Percentiles rank a stretch among this genome's conserved stretches.
phyloP scores from a whole-genome alignment of 2,329 filamentous ascomycete genomes.

The Pestalotiopsis sp. region DNA sequence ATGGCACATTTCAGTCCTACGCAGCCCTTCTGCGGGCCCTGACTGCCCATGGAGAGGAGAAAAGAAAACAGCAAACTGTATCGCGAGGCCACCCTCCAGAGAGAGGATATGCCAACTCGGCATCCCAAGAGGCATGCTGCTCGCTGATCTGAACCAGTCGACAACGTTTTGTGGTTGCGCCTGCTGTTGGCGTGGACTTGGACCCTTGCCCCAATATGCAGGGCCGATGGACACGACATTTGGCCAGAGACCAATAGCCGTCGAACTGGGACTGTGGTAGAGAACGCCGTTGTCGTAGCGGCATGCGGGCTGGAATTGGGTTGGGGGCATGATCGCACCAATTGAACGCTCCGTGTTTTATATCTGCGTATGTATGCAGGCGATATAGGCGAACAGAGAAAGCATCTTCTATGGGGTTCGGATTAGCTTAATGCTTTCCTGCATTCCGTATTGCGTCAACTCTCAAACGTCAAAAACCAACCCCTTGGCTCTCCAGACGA shows the following conservation, averaged over 20 bases:
- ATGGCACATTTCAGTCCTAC: background rate
- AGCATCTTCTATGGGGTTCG: background rate
- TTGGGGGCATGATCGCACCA: background rate
- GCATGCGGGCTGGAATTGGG: background rate
- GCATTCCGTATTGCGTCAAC: background rate
- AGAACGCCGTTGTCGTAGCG: background rate
- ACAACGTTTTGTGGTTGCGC: constrained; percentile 3
- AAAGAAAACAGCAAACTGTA: background rate
- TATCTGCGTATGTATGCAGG: background rate
- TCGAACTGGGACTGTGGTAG: constrained; percentile 1
- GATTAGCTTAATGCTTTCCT: background rate
- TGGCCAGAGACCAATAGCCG: constrained; percentile 3
- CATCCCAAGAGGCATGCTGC: background rate
- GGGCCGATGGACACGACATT: constrained; percentile 2
- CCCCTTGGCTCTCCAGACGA: too few species aligned
- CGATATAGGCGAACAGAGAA: background rate
- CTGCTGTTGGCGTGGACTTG: background rate
- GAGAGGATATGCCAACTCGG: background rate
- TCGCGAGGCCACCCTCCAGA: background rate
- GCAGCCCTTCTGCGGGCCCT: background rate
- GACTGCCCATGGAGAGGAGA: background rate
- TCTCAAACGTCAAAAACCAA: too few species aligned
- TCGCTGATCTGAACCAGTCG: background rate
- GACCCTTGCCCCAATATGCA: background rate
- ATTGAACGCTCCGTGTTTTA: background rate